These are phyloP conservation scores for Rhododendron molle DNA, from an alignment of 148 eudicot genomes.

Conservation along the genomic window DNA sequence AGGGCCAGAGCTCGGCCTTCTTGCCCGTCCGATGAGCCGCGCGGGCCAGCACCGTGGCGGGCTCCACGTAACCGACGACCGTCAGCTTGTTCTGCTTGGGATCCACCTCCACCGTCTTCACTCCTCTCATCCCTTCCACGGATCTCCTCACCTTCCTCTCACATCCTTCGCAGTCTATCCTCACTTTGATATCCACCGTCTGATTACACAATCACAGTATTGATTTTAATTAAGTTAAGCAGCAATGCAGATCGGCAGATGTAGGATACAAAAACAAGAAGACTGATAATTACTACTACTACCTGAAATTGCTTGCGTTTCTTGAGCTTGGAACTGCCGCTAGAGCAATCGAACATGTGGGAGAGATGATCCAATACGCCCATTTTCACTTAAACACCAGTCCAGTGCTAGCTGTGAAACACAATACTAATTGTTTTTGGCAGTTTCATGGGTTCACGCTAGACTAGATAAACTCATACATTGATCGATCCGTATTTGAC, in stretches of 20 bases:
- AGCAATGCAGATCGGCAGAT: no score
- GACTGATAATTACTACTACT: not conserved
- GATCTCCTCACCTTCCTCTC: slow-evolving; percentile 73
- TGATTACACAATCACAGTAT: not conserved
- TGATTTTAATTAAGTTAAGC: not conserved
- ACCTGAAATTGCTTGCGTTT: slow-evolving; percentile 66
- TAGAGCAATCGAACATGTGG: slow-evolving; percentile 45
- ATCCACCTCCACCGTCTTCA: slow-evolving; percentile 52
- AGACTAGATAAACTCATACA: not conserved
- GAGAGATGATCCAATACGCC: slow-evolving; percentile 65
- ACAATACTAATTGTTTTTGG: not conserved
- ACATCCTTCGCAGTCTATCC: slow-evolving; percentile 90
- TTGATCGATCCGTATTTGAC: not conserved
- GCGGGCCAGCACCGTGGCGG: slow-evolving; percentile 66
- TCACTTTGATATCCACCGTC: slow-evolving; percentile 85
- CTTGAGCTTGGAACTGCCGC: slow-evolving; percentile 30
- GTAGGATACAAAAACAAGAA: not conserved
- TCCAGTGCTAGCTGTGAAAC: not conserved
- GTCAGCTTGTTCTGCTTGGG: slow-evolving; percentile 74
- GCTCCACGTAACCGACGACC: slow-evolving; percentile 70
- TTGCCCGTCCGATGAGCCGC: slow-evolving; percentile 76
- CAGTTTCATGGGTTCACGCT: not conserved
- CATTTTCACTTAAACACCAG: slow-evolving; percentile 24
- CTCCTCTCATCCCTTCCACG: slow-evolving; percentile 91
- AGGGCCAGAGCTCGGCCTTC: slow-evolving; percentile 83